Evolutionary conservation across 2,329 filamentous ascomycete species (phyloP).

Genomic region (Ceratocystis papillata): DNA sequence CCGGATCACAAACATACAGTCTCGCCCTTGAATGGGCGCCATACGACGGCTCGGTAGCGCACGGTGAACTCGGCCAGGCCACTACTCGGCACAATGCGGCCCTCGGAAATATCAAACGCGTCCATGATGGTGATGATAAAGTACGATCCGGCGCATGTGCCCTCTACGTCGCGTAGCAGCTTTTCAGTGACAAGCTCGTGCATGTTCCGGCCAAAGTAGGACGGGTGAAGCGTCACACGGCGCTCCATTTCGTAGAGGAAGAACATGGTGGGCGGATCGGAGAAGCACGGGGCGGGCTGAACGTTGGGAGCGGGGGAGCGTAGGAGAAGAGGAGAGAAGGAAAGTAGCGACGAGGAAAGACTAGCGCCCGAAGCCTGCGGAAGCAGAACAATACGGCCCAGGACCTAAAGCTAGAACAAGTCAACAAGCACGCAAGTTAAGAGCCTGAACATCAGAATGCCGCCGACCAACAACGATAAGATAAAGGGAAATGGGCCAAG

Average conservation of each 20-base stretch:
- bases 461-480: no score
- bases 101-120: slow-evolving; percentile 87
- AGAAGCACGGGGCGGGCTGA: neutral
- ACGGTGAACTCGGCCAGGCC: slow-evolving; percentile 92
- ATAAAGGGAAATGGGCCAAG: no score
- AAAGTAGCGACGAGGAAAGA: neutral
- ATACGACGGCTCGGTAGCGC: slow-evolving; percentile 88
- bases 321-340: neutral
- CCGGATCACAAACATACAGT: slow-evolving; percentile 52
- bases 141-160: slow-evolving; percentile 87
- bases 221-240: slow-evolving; percentile 87
- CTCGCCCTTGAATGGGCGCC: slow-evolving; percentile 96
- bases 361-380: neutral
- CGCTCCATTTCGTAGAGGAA: slow-evolving; percentile 97
- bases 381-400: no score
- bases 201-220: slow-evolving; percentile 91
- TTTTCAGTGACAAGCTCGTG: slow-evolving; percentile 82
- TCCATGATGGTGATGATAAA: slow-evolving; percentile 98
- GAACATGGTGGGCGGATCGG: slow-evolving; percentile 58
- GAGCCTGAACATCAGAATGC: no score
- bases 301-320: neutral
- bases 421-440: no score
- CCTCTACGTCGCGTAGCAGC: slow-evolving; percentile 86
- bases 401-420: no score
- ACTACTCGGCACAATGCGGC: slow-evolving; percentile 80